These are phyloP conservation scores for Kwoniella heveanensis DNA, from an alignment of 768 basidiomycete genomes.

Conservation along the genomic window DNA sequence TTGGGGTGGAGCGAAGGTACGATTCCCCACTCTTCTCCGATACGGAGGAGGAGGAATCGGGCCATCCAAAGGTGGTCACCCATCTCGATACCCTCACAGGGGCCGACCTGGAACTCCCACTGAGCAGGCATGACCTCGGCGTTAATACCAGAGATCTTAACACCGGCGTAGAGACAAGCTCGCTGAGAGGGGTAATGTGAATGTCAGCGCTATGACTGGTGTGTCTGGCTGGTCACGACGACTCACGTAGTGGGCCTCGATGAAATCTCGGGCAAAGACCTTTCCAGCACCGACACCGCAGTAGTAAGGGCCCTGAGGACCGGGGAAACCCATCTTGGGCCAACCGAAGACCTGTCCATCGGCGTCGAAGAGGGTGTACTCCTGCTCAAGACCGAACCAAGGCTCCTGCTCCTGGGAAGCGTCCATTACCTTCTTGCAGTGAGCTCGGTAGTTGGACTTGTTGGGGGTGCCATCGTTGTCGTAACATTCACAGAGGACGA, in stretches of 20 bases:
- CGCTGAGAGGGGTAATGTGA: constrained; percentile 43
- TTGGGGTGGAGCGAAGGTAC: constrained; percentile 99
- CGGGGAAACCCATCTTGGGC: constrained; percentile 99
- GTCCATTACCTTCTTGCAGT: constrained; percentile 94
- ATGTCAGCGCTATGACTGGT: constrained; percentile 24
- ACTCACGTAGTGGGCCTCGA: constrained; percentile 88
- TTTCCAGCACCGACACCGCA: constrained; percentile 99
- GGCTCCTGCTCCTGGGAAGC: constrained; percentile 62
- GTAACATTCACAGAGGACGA: constrained; percentile 95
- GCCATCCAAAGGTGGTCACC: constrained; percentile 99
- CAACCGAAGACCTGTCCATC: constrained; percentile 91
- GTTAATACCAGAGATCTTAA: constrained; percentile 99
- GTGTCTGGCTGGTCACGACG: neutral
- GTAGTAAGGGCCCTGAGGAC: constrained; percentile 98
- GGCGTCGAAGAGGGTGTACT: constrained; percentile 93
- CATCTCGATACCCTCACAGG: constrained; percentile 96
- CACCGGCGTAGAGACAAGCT: constrained; percentile 81
- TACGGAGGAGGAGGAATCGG: constrained; percentile 89
- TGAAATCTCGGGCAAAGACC: constrained; percentile 96
- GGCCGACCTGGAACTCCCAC: constrained; percentile 99
- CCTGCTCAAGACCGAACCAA: constrained; percentile 99
- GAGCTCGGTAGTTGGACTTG: constrained; percentile 91
- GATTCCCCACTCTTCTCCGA: constrained; percentile 95
- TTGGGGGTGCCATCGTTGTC: constrained; percentile 99
- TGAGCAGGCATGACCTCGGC: constrained; percentile 99